Conservation (phyloP, 331 rosid genomes). For the Phaseolus coccineus region DNA sequence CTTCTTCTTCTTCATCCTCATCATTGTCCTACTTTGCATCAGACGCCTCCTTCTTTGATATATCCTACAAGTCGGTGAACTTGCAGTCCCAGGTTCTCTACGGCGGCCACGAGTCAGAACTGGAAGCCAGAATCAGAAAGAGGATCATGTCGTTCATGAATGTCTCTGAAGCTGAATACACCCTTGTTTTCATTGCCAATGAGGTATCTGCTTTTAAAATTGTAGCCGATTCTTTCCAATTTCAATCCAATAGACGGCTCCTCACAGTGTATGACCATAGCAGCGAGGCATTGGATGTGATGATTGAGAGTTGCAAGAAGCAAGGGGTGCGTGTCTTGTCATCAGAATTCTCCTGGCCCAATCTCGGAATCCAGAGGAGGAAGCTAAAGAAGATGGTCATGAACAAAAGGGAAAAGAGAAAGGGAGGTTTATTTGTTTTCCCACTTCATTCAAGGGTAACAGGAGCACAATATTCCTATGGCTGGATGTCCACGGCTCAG, state of each 20-base stretch:
- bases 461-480: constrained; percentile 77
- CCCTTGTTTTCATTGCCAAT: constrained; percentile 76
- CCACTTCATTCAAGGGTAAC: constrained; percentile 85
- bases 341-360: constrained; percentile 74
- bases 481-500: constrained; percentile 83
- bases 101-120: constrained; percentile 65
- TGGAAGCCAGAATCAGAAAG: constrained; percentile 59
- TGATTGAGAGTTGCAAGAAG: constrained; percentile 70
- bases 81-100: constrained; percentile 64
- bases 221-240: constrained; percentile 74
- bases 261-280: constrained; percentile 75
- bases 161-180: constrained; percentile 67
- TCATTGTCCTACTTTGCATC: constrained; percentile 25
- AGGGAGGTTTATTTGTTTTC: constrained; percentile 71
- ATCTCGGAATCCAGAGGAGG: constrained; percentile 52
- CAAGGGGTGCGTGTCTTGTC: constrained; percentile 62
- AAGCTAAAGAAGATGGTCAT: constrained; percentile 60
- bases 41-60: constrained; percentile 57
- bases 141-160: constrained; percentile 82
- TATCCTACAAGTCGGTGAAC: constrained; percentile 67
- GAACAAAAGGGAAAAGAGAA: constrained; percentile 45
- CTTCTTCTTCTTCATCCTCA: constrained; percentile 46
- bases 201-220: constrained; percentile 77
- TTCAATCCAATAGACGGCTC: constrained; percentile 67
- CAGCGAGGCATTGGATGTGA: constrained; percentile 68